phyloP scores from a whole-genome alignment of 2,329 filamentous ascomycete genomes.

The Arthrobotrys sphaeroides region DNA sequence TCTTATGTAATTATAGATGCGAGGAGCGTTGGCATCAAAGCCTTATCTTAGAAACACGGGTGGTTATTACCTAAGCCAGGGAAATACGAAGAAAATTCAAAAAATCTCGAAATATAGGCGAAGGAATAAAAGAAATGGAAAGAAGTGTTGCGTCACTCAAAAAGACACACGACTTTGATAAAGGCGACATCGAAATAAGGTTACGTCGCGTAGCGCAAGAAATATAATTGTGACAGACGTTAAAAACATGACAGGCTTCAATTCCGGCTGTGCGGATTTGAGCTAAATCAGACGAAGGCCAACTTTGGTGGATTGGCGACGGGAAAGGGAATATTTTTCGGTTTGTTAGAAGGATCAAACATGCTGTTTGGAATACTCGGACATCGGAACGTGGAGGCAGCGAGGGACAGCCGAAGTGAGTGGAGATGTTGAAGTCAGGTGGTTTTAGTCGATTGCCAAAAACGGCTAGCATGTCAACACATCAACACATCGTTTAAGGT shows the following conservation, averaged over 20 bases:
- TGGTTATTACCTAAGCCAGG: neutral
- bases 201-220: slow-evolving; percentile 29
- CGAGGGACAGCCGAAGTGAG: neutral
- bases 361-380: neutral
- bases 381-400: neutral
- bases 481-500: slow-evolving; percentile 18
- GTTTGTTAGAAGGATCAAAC: slow-evolving; percentile 17
- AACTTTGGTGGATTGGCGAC: slow-evolving; percentile 26
- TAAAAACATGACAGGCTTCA: neutral
- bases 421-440: slow-evolving; percentile 41
- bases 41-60: neutral
- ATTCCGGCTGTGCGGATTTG: slow-evolving; percentile 24
- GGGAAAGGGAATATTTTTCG: slow-evolving; percentile 23
- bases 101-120: neutral
- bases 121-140: neutral
- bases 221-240: slow-evolving; percentile 9
- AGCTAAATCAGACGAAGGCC: slow-evolving; percentile 10
- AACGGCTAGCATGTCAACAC: slow-evolving; percentile 11
- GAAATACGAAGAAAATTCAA: neutral
- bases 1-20: neutral
- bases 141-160: slow-evolving; percentile 30
- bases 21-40: slow-evolving; percentile 2
- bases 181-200: slow-evolving; percentile 50
- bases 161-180: slow-evolving; percentile 2
- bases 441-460: slow-evolving; percentile 30